These are phyloP conservation scores for Saccharomycopsis javanensis DNA, from an alignment of 805 yeast genomes.

Conservation along the genomic window DNA sequence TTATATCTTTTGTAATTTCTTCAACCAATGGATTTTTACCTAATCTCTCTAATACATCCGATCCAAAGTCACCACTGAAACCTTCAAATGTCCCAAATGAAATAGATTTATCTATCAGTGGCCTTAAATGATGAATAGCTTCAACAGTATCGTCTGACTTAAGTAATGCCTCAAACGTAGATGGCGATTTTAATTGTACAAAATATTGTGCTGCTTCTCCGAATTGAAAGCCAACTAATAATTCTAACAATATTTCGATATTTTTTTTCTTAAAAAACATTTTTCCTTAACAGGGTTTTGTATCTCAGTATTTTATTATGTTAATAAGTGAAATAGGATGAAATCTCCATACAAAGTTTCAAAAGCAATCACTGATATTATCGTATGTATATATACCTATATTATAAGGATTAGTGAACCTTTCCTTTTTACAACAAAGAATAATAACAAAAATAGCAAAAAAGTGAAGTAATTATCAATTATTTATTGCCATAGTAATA, in stretches of 20 bases:
- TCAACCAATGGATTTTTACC: constrained; percentile 35
- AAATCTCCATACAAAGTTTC: background rate
- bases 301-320: background rate
- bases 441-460: no score
- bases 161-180: constrained; percentile 16
- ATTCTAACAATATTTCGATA: background rate
- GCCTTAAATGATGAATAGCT: constrained; percentile 30
- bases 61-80: constrained; percentile 39
- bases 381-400: no score
- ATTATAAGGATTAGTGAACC: no score
- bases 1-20: constrained; percentile 58
- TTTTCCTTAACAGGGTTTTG: background rate
- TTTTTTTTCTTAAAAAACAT: background rate
- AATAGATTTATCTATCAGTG: constrained; percentile 34
- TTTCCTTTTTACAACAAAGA: no score
- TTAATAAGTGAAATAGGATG: background rate
- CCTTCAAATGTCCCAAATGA: constrained; percentile 45
- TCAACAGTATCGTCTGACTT: constrained; percentile 14
- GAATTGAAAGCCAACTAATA: background rate
- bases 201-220: constrained; percentile 9
- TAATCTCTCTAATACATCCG: constrained; percentile 13
- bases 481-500: no score
- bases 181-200: constrained; percentile 15
- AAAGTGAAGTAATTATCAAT: no score
- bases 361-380: background rate